Percentiles rank a stretch among this genome's conserved stretches.
phyloP scores from a whole-genome alignment of 805 yeast species.

The Cyberlindnera suaveolens region DNA sequence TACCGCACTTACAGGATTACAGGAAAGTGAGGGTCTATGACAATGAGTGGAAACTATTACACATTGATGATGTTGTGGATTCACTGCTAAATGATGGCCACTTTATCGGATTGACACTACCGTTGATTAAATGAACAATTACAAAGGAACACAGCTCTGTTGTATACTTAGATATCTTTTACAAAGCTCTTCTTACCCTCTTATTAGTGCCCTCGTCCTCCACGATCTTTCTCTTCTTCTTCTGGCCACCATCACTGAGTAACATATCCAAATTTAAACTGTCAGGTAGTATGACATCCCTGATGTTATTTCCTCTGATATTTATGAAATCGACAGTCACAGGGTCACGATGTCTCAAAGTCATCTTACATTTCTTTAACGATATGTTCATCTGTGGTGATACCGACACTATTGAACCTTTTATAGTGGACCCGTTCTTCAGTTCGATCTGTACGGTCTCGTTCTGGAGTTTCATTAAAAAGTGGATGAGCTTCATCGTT shows the following conservation, averaged over 20 bases:
- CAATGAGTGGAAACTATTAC: constrained; percentile 35
- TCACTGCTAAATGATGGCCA: constrained; percentile 47
- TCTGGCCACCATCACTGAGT: constrained; percentile 36
- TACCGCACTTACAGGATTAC: constrained; percentile 54
- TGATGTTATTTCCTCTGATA: constrained; percentile 82
- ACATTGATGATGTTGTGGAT: constrained; percentile 76
- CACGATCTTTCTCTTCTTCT: constrained; percentile 19
- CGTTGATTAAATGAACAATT: constrained; percentile 31
- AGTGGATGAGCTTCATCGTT: constrained; percentile 59
- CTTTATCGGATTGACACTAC: constrained; percentile 70
- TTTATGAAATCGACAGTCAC: constrained; percentile 69
- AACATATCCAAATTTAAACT: constrained; percentile 67
- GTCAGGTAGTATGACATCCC: constrained; percentile 82
- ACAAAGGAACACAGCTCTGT: neutral
- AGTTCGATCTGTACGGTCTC: constrained; percentile 88
- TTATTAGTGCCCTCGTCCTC: constrained; percentile 13
- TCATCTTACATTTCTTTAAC: constrained; percentile 72
- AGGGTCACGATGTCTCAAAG: constrained; percentile 65
- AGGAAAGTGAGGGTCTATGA: constrained; percentile 55
- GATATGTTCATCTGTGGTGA: constrained; percentile 89
- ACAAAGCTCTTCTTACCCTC: constrained; percentile 29
- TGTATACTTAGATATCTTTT: neutral
- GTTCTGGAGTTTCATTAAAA: constrained; percentile 76
- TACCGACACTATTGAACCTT: constrained; percentile 80
- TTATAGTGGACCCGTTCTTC: constrained; percentile 82